Evolutionary conservation across 768 basidiomycete species (phyloP).

Genomic region (Nevesoporus exiguus): DNA sequence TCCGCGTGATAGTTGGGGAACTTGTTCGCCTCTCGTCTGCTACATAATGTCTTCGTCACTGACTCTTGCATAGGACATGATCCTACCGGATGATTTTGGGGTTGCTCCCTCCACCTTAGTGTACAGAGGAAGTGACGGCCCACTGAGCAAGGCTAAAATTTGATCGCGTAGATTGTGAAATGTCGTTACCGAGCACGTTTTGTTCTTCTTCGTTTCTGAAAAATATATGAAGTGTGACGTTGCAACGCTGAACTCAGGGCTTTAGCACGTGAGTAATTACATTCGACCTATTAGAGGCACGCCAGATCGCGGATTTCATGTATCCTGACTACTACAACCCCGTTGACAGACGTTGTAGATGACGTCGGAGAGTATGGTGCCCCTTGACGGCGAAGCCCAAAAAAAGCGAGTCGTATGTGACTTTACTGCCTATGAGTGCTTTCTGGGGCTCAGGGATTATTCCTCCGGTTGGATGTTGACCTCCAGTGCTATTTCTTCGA

Average conservation of each 20-base stretch:
- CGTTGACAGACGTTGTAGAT: conserved; percentile 1
- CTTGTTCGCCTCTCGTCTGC: conserved; percentile 45
- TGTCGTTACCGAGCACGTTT: conserved; percentile 11
- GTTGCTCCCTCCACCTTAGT: conserved; percentile 84
- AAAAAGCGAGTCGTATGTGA: conserved; percentile 84
- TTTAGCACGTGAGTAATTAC: conserved; percentile 20
- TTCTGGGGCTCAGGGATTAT: conserved; percentile 4
- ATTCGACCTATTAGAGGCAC: not conserved
- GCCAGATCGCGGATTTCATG: not conserved
- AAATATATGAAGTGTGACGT: not conserved
- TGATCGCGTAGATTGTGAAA: conserved; percentile 27
- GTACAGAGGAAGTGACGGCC: conserved; percentile 63
- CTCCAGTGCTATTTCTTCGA: conserved; percentile 97
- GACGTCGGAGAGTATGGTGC: conserved; percentile 47
- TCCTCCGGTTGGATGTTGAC: conserved; percentile 6
- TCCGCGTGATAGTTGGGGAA: conserved; percentile 83
- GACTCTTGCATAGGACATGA: conserved; percentile 48
- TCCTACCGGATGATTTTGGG: conserved; percentile 73
- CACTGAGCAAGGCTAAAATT: conserved; percentile 64
- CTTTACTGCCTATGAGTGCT: not conserved
- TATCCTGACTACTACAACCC: not conserved
- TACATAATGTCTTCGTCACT: conserved; percentile 1
- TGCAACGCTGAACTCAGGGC: not conserved
- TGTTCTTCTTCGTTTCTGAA: not conserved
- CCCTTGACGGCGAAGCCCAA: conserved; percentile 66